Evolutionary conservation across 2,329 filamentous ascomycete genomes (phyloP).

Genomic region (Penicillium sp.): DNA sequence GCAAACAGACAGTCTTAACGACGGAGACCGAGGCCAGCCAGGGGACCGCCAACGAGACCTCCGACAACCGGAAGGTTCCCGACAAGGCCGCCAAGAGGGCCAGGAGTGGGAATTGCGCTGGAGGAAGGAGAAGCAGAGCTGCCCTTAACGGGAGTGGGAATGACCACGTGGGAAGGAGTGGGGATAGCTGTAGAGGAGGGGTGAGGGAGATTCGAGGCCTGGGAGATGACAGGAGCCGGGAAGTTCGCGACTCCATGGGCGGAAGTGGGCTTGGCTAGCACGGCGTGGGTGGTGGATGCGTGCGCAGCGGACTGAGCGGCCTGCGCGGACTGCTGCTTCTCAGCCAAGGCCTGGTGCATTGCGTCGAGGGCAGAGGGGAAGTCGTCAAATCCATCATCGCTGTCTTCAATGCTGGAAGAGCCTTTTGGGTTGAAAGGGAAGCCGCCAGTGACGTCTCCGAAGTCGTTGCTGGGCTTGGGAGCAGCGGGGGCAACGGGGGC

Average conservation of each 20-base stretch:
- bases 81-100: not conserved
- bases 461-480: slow-evolving; percentile 8
- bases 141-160: not conserved
- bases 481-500: slow-evolving; percentile 16
- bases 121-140: slow-evolving; percentile 15
- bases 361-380: slow-evolving; percentile 18
- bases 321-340: not conserved
- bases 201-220: not conserved
- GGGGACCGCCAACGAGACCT: slow-evolving; percentile 6
- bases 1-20: not conserved
- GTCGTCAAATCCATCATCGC: slow-evolving; percentile 17
- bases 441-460: slow-evolving; percentile 3
- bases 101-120: slow-evolving; percentile 6
- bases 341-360: slow-evolving; percentile 12
- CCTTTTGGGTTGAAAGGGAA: slow-evolving; percentile 20
- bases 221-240: slow-evolving; percentile 5
- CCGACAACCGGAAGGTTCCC: slow-evolving; percentile 9
- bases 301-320: not conserved
- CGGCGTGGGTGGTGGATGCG: not conserved
- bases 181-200: not conserved
- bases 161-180: not conserved
- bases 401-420: slow-evolving; percentile 8
- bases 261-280: not conserved
- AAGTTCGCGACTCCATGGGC: not conserved
- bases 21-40: slow-evolving; percentile 2